These are phyloP conservation scores for Ramularia collo-cygni DNA, from an alignment of 2,329 filamentous ascomycete genomes.

Conservation along the genomic window DNA sequence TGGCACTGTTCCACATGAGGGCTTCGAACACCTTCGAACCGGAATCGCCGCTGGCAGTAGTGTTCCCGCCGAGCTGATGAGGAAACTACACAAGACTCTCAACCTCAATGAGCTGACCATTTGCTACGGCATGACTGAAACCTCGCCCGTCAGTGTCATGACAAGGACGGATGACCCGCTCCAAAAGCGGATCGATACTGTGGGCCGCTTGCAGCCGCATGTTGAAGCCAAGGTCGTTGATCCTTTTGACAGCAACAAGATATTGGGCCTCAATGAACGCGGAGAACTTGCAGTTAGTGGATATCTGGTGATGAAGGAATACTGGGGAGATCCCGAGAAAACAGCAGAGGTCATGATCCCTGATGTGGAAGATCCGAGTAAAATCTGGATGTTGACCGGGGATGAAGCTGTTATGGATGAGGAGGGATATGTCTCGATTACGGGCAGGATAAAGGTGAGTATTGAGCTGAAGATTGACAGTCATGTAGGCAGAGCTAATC, in stretches of 20 bases:
- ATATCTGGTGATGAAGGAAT: conserved; percentile 85
- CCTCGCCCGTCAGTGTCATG: conserved; percentile 68
- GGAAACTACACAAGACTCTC: conserved; percentile 61
- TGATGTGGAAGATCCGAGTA: conserved; percentile 49
- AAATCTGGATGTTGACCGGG: conserved; percentile 82
- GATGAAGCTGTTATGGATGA: conserved; percentile 83
- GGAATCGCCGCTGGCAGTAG: conserved; percentile 84
- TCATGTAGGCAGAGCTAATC: neutral
- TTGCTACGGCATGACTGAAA: conserved; percentile 97
- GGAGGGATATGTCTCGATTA: conserved; percentile 80
- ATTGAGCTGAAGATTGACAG: conserved; percentile 7
- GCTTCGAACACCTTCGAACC: conserved; percentile 65
- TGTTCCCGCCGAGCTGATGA: conserved; percentile 79
- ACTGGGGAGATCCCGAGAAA: conserved; percentile 66
- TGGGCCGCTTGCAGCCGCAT: conserved; percentile 79
- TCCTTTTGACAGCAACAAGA: conserved; percentile 50
- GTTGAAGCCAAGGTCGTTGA: conserved; percentile 72
- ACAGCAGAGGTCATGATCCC: conserved; percentile 63
- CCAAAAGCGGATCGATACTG: conserved; percentile 63
- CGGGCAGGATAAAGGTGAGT: conserved; percentile 67
- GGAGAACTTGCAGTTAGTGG: conserved; percentile 81
- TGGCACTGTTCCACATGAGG: conserved; percentile 35
- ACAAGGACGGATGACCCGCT: conserved; percentile 70
- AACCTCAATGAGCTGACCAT: conserved; percentile 81
- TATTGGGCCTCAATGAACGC: conserved; percentile 57